Evolutionary conservation across 2,329 filamentous ascomycete species (phyloP).

Genomic region (Blumeriella jaapii): DNA sequence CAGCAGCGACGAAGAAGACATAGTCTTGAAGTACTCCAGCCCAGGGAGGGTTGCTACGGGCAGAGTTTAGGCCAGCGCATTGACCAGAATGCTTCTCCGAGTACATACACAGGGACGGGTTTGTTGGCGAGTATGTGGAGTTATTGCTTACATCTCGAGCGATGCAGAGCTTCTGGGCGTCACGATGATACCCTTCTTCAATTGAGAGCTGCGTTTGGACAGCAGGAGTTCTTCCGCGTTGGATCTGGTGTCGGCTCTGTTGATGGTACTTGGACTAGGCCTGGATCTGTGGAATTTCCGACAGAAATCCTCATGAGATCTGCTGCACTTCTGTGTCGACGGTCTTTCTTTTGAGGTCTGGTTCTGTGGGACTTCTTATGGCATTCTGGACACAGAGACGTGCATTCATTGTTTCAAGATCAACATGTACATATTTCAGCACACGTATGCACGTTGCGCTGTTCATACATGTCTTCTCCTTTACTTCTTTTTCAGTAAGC

Average conservation of each 20-base stretch:
- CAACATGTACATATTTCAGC: slow-evolving; percentile 11
- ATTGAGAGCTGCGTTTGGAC: slow-evolving; percentile 4
- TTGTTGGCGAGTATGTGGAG: slow-evolving; percentile 9
- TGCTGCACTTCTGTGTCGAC: too few relatives aligned
- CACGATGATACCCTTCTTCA: slow-evolving; percentile 11
- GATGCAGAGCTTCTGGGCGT: slow-evolving; percentile 11
- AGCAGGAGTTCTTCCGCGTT: too few relatives aligned
- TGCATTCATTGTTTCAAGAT: too few relatives aligned
- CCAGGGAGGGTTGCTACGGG: slow-evolving; percentile 18
- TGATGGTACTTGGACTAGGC: too few relatives aligned
- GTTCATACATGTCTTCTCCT: too few relatives aligned
- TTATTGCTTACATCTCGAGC: slow-evolving; percentile 11
- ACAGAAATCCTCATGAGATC: too few relatives aligned
- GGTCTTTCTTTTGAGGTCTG: too few relatives aligned
- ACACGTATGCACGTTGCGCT: too few relatives aligned
- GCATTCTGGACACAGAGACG: too few relatives aligned
- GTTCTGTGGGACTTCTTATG: too few relatives aligned
- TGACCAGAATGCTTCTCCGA: neutral
- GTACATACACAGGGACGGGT: slow-evolving; percentile 9
- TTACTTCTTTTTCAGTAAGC: neutral
- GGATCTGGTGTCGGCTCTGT: too few relatives aligned
- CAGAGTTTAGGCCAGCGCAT: slow-evolving; percentile 12
- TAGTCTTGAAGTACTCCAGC: slow-evolving; percentile 20
- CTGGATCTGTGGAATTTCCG: too few relatives aligned
- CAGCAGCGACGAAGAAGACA: slow-evolving; percentile 28